Evolutionary conservation across 1,139 yeast genomes (phyloP), one percentile per base, ranked within the genome.

Genomic region (Suhomyces coccinellae): DNA sequence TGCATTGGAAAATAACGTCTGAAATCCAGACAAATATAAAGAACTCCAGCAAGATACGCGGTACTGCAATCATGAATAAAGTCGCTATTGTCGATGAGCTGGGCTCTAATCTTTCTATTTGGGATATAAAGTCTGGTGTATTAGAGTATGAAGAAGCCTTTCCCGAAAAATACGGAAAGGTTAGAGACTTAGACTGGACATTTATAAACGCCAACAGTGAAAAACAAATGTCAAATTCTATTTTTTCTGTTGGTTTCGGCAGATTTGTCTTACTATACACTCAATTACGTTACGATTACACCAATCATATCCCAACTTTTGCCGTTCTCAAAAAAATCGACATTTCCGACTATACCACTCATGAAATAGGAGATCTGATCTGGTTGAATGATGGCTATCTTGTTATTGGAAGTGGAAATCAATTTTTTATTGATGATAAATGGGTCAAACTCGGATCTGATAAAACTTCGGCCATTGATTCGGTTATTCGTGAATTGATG

Each of bases 331-430:
- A 88, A 55, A 78, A 79, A 46, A 79, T 90, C 36, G 91, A 86
- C 57, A 80, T 91, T 3, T 74, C 82, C 2, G 74, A 75, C 37
- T 86, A 77, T 57, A 89, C 97, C 0, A 72, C 86, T 0, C 97
- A 90, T 62, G 75, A 72, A 16, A 89, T 91, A 51, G 97, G 96
- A 5, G 97, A 91, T 61, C 85, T 95, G 32, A 74, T 87, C 9
- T 91, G 97, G 97, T 69, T 91, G 47, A 75, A 79, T 45, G 82
- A 84, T 53, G 96, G 96, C 0, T 78, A 82, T 29, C 73, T 90
- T 50, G 91, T 88, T 1, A 80, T 88, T 46, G 97, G 95, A 5
- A 77, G 95, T 16, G 97, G 98, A 0, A 91, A 91, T 61, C 97
- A 90, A 61, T 75, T 91, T 41, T 89, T 87, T 56, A 77, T 90